Base-by-base conservation (phyloP, 2,329 filamentous ascomycete genomes). In the Fusarium euwallaceae region DNA sequence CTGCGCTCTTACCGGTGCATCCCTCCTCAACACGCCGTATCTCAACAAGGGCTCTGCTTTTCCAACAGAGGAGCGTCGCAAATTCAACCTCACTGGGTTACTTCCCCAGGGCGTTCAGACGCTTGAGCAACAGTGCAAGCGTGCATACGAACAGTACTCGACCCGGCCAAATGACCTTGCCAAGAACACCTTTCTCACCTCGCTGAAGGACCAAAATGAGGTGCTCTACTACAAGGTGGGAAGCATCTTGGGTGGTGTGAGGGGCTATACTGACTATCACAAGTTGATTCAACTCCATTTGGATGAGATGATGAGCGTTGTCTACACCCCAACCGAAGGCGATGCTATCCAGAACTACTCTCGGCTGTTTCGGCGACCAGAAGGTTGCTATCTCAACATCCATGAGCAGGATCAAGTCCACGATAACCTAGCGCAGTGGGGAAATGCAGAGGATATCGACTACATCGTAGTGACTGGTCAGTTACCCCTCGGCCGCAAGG, bases 321-420 rank as follows among this genome's bases (percentile, higher is more conserved):
- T 97, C 32, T 98, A 97, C 80, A 97, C 95, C 0, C 95, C 95
- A 0, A 97, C 95, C 0, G 95, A 97, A 83, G 94, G 94, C 10
- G 94, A 97, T 45, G 95, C 95, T 0, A 97, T 97, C 61, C 90
- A 94, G 75, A 93, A 95, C 73, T 97, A 94, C 80, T 97, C 94
- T 0, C 85, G 92, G 0, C 81, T 97, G 0, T 97, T 97, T 78
- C 86, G 95, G 12, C 87, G 90, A 20, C 94, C 95, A 0, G 93
- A 96, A 75, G 95, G 95, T 0, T 95, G 94, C 76, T 97, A 95
- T 74, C 82, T 97, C 61, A 94, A 93, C 76, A 93, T 97, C 58
- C 86, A 90, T 20, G 90, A 95, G 64, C 83, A 88, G 6, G 91
- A 93, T 41, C 85, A 89, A 6, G 89, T 97, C 3, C 88, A 92